Base-by-base conservation (phyloP, 352 stramenopile genomes). In the Phytophthora rubi region DNA sequence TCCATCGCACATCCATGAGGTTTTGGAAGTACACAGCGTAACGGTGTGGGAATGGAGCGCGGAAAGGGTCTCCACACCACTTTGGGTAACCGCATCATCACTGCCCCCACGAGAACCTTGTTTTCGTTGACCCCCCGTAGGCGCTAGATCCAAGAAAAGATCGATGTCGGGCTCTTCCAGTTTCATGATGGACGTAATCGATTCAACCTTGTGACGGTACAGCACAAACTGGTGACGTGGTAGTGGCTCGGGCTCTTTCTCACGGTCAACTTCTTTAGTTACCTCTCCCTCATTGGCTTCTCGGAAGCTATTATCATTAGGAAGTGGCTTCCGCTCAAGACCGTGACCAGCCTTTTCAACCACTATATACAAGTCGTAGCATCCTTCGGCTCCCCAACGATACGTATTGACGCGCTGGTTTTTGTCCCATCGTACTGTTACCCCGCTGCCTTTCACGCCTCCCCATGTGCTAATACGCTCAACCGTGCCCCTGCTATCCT, bases 391-490 rank as follows among this genome's bases (percentile, higher is more conserved):
- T 21, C 86, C 86, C 86, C 86, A 94, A 28, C 86, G 73, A 65
- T 94, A 94, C 15, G 86, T 94, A 58, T 94, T 94, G 57, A 93
- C 84, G n/a, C 86, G 82, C 32, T 92, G 83, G 32, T 89, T 91
- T 45, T 91, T 93, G 71, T 93, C 86, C 86, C 86, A 94, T 26
- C 86, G 77, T 26, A 94, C 86, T 15, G 86, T 94, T 51, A 94
- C 83, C 8, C 86, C 86, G 59, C 83, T 92, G 15, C 82, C 83
- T 75, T 91, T 86, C 8, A 93, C 77, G 16, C 83, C 83, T 64
- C 86, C 86, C 86, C 86, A 94, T 2, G 85, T 90, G 39, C 81
- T 91, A 53, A 93, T 92, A 39, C 85, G 79, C 52, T 93, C 85
- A 15, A 94, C 86, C 4, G 83, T 94, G n/a, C 86, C 86, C 5